phyloP scores from a whole-genome alignment of 441 rosid species.

The Biscutella auriculata region DNA sequence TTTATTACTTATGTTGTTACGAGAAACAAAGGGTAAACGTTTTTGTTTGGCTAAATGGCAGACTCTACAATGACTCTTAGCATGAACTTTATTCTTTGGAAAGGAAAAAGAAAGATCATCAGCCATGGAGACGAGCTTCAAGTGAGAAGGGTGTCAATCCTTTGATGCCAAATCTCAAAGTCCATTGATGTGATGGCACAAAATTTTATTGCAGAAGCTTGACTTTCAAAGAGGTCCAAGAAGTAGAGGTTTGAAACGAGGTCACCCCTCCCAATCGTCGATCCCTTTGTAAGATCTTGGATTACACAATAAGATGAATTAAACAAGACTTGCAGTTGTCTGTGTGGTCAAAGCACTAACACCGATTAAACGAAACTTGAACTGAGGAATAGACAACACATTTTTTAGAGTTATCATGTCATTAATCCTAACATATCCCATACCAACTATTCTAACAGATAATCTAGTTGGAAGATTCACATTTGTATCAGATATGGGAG shows the following conservation, averaged over 20 bases:
- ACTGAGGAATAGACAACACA: not conserved
- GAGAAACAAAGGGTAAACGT: not conserved
- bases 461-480: not conserved
- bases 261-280: not conserved
- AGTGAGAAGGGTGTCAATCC: rapidly evolving
- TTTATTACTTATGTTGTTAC: not conserved
- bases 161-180: not conserved
- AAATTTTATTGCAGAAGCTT: too few relatives aligned
- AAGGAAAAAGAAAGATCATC: too few relatives aligned
- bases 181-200: too few relatives aligned
- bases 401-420: not conserved
- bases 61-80: not conserved
- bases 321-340: not conserved
- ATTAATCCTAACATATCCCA: not conserved
- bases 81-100: not conserved
- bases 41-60: not conserved
- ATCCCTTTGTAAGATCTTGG: not conserved
- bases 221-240: not conserved
- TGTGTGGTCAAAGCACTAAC: not conserved
- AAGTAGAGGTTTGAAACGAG: not conserved
- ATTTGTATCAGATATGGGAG: not conserved
- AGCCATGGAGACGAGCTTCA: not conserved
- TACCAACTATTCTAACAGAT: not conserved
- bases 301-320: not conserved
- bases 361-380: not conserved